Conservation (phyloP, 2,329 filamentous ascomycete species). For the Colletotrichum endophyticum region DNA sequence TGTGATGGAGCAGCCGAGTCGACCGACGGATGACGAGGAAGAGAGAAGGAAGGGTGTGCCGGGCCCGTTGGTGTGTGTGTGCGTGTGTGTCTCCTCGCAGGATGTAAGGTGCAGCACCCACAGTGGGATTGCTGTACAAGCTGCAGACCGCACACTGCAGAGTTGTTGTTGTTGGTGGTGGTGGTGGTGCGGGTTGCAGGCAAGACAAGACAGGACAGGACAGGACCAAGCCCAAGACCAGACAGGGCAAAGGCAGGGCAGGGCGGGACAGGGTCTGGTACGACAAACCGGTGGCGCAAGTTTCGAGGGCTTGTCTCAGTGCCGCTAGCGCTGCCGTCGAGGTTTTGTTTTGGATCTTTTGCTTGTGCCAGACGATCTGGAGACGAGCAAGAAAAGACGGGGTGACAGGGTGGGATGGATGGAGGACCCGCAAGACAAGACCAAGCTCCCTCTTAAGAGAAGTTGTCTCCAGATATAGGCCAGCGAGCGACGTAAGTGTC, state of each 20-base stretch:
- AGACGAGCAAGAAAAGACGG: neutral
- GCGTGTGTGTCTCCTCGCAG: neutral
- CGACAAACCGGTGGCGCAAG: constrained; percentile 8
- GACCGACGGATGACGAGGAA: neutral
- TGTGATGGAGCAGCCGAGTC: constrained; percentile 6
- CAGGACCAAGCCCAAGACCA: neutral
- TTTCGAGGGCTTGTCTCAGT: constrained; percentile 12
- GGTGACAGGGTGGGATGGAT: neutral
- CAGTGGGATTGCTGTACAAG: neutral
- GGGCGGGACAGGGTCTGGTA: neutral
- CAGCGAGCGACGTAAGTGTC: neutral
- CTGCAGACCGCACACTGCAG: neutral
- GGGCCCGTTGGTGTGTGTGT: neutral
- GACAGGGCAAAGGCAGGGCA: neutral
- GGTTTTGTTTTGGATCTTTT: neutral
- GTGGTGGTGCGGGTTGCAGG: neutral
- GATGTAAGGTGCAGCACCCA: neutral
- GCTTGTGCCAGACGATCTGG: neutral
- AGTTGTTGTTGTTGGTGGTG: neutral
- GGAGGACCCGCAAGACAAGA: neutral
- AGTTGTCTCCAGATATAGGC: neutral
- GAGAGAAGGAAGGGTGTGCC: neutral
- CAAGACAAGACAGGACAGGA: neutral
- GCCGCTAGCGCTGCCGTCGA: neutral
- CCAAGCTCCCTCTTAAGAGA: neutral